These are phyloP conservation scores for Arachnomyces sp. DNA, from an alignment of 2,329 filamentous ascomycete genomes.

Conservation along the genomic window DNA sequence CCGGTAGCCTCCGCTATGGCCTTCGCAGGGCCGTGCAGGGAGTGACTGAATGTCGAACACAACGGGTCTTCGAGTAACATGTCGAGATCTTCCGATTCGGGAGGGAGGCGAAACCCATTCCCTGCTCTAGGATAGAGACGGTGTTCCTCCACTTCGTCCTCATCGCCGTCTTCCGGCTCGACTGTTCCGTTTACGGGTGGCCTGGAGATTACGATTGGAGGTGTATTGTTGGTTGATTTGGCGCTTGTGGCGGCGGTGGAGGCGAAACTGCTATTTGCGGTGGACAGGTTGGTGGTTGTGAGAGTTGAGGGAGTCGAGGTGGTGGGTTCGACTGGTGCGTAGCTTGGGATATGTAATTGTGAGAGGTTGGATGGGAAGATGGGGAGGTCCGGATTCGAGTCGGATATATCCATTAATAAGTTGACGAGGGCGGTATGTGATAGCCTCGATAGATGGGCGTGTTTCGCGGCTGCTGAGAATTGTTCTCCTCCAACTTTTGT, in stretches of 20 bases:
- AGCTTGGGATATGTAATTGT: constrained; percentile 11
- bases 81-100: constrained; percentile 51
- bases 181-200: constrained; percentile 1
- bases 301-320: background rate
- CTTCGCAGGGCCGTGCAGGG: constrained; percentile 22
- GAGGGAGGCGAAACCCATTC: constrained; percentile 50
- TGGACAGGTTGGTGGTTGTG: background rate
- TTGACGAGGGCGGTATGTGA: constrained; percentile 55
- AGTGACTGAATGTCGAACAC: constrained; percentile 50
- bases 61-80: constrained; percentile 54
- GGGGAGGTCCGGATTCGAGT: constrained; percentile 55
- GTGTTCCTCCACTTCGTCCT: constrained; percentile 44
- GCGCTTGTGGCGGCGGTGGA: constrained; percentile 6
- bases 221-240: constrained; percentile 4
- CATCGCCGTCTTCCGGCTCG: constrained; percentile 17
- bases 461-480: constrained; percentile 43
- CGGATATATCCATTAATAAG: constrained; percentile 54
- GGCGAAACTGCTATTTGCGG: too few species aligned
- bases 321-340: constrained; percentile 14
- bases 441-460: constrained; percentile 54
- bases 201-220: constrained; percentile 4
- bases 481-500: constrained; percentile 21
- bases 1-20: constrained; percentile 8
- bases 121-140: constrained; percentile 56
- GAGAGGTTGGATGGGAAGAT: constrained; percentile 47